A percentile compares a stretch with the other conserved stretches of the same genome.
Evolutionary conservation across 306 rosid genomes (phyloP).

Genomic region (Cucurbita moschata): DNA sequence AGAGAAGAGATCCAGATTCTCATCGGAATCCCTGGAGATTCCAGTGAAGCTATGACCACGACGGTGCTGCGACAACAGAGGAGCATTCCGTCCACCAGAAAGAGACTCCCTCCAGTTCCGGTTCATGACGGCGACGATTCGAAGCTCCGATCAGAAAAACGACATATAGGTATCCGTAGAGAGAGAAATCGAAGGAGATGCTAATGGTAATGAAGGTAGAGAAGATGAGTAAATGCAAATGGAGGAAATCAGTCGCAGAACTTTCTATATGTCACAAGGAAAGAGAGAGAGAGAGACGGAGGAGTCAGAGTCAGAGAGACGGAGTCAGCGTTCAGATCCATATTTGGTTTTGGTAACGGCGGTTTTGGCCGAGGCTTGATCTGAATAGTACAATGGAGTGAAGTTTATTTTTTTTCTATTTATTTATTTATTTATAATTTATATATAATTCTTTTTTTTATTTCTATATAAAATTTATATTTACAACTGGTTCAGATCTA

Average conservation of each 20-base stretch:
- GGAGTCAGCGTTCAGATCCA: constrained; percentile 3
- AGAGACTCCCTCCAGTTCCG: constrained; percentile 50
- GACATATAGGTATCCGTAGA: neutral
- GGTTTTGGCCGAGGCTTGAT: neutral
- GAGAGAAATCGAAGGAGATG: neutral
- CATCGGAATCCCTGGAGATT: constrained; percentile 27
- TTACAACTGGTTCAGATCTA: no score
- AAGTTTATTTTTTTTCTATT: no score
- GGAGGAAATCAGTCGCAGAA: constrained; percentile 7
- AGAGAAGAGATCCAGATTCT: constrained; percentile 82
- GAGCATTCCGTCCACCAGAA: constrained; percentile 24
- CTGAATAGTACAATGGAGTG: neutral
- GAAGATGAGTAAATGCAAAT: constrained; percentile 13
- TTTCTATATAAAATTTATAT: no score
- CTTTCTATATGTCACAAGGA: neutral
- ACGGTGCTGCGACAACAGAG: constrained; percentile 41
- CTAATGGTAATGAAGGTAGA: neutral
- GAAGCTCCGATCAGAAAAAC: neutral
- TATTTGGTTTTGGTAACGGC: neutral
- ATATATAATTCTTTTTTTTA: no score
- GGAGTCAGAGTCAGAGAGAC: neutral
- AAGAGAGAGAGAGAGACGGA: neutral
- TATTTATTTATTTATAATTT: no score
- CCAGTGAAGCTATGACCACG: constrained; percentile 45
- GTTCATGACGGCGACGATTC: constrained; percentile 20